A percentile compares a stretch with the other conserved stretches of the same genome.
These are phyloP conservation scores for Trichoderma koningii DNA, from an alignment of 2,329 filamentous ascomycete genomes.

Conservation along the genomic window DNA sequence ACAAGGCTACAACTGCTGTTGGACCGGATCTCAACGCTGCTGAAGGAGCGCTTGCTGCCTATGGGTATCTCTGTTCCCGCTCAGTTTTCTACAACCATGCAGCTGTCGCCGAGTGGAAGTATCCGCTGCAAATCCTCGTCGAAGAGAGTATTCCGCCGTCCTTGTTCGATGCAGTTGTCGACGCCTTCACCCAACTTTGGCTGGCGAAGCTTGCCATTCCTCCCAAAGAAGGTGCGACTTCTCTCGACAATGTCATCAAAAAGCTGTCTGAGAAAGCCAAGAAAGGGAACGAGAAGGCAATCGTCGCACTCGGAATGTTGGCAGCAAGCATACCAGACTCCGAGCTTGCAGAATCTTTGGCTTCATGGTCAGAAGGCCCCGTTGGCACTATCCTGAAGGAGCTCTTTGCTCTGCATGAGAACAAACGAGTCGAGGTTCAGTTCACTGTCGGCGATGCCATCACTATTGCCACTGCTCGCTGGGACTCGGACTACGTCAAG, in stretches of 20 bases:
- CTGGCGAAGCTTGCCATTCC: slow-evolving; percentile 47
- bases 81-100: slow-evolving; percentile 47
- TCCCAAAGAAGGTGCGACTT: slow-evolving; percentile 35
- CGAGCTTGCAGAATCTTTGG: background rate
- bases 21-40: slow-evolving; percentile 49
- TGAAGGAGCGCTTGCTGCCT: slow-evolving; percentile 51
- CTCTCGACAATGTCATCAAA: slow-evolving; percentile 55
- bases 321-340: slow-evolving; percentile 51
- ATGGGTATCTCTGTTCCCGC: slow-evolving; percentile 49
- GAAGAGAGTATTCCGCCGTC: slow-evolving; percentile 38
- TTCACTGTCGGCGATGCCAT: slow-evolving; percentile 90
- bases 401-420: slow-evolving; percentile 77
- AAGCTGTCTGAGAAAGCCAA: slow-evolving; percentile 70
- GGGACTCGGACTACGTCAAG: slow-evolving; percentile 78
- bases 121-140: slow-evolving; percentile 40
- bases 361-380: slow-evolving; percentile 41
- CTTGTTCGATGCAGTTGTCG: slow-evolving; percentile 49
- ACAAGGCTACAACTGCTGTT: slow-evolving; percentile 45
- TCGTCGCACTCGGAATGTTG: slow-evolving; percentile 76
- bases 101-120: slow-evolving; percentile 35
- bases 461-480: slow-evolving; percentile 73
- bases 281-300: slow-evolving; percentile 78
- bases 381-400: slow-evolving; percentile 63
- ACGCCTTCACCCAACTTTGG: slow-evolving; percentile 52
- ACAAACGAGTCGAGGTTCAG: slow-evolving; percentile 83